A percentile compares a stretch with the other conserved stretches of the same genome.
phyloP scores from a whole-genome alignment of 2,329 filamentous ascomycete species.

The Rhynchosporium agropyri region DNA sequence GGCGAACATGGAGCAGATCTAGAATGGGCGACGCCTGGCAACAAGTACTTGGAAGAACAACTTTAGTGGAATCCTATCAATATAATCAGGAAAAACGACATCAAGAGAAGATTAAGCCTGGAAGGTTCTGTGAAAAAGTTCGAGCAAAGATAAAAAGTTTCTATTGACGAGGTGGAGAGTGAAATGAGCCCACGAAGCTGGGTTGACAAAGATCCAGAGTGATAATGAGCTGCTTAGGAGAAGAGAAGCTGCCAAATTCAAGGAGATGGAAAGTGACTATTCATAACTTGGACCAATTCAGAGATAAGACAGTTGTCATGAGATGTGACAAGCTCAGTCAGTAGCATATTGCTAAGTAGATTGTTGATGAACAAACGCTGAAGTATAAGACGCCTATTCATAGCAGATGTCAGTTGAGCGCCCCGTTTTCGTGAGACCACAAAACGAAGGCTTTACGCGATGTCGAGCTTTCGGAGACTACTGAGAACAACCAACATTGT shows the following conservation, averaged over 20 bases:
- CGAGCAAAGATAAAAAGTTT: background rate
- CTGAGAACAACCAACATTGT: background rate
- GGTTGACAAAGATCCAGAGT: background rate
- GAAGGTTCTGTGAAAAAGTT: background rate
- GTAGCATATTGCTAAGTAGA: background rate
- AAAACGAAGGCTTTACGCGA: background rate
- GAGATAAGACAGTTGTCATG: background rate
- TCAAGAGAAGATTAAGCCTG: background rate
- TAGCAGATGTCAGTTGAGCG: background rate
- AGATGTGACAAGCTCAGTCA: background rate
- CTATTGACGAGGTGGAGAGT: background rate
- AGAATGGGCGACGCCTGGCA: background rate
- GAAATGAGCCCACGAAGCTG: background rate
- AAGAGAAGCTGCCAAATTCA: background rate
- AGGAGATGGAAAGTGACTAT: background rate
- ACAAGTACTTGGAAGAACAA: background rate
- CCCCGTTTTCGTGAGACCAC: background rate
- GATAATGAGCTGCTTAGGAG: background rate
- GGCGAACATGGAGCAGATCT: background rate
- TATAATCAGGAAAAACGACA: background rate
- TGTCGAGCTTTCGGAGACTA: background rate
- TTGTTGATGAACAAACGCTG: background rate
- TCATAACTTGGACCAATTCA: background rate
- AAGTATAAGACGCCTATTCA: background rate
- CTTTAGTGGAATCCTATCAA: no score